These are phyloP conservation scores for Hymenoscyphus infarciens DNA, from an alignment of 2,329 filamentous ascomycete species.

Conservation along the genomic window DNA sequence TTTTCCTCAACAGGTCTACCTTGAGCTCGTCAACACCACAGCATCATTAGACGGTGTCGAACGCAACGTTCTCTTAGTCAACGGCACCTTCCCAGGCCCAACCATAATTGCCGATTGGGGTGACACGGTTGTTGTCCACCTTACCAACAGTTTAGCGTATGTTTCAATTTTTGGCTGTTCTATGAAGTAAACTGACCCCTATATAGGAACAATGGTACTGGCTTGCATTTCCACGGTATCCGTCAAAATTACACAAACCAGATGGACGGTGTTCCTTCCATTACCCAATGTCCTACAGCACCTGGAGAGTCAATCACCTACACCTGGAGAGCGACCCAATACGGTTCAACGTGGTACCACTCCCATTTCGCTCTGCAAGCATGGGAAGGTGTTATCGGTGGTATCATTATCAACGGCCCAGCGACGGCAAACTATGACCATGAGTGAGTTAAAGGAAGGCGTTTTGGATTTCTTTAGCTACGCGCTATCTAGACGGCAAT, in stretches of 20 bases:
- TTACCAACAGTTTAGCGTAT: constrained; percentile 55
- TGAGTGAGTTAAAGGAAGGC: constrained; percentile 44
- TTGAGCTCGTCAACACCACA: constrained; percentile 28
- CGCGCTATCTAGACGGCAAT: constrained; percentile 35
- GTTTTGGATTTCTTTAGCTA: neutral
- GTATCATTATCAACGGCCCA: constrained; percentile 58
- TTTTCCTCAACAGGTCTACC: constrained; percentile 19
- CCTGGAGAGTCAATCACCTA: constrained; percentile 37
- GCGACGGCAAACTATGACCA: constrained; percentile 55
- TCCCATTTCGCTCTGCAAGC: constrained; percentile 47
- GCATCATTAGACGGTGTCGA: constrained; percentile 37
- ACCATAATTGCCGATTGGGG: constrained; percentile 28
- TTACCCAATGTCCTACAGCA: constrained; percentile 57
- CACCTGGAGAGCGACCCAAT: constrained; percentile 26
- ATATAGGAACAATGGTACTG: constrained; percentile 44
- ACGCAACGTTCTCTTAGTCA: constrained; percentile 49
- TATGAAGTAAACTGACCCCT: too few species aligned
- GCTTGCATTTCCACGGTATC: constrained; percentile 46
- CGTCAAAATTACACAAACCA: constrained; percentile 43
- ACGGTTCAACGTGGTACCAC: constrained; percentile 58
- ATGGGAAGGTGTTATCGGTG: constrained; percentile 27
- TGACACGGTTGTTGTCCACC: constrained; percentile 47
- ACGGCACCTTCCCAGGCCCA: constrained; percentile 36
- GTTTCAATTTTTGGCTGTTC: too few species aligned
- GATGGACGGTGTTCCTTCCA: constrained; percentile 39